Evolutionary conservation across 1,284 basidiomycete genomes (phyloP), one percentile per base, ranked within the genome.

Genomic region (Cryptococcus sp.): DNA sequence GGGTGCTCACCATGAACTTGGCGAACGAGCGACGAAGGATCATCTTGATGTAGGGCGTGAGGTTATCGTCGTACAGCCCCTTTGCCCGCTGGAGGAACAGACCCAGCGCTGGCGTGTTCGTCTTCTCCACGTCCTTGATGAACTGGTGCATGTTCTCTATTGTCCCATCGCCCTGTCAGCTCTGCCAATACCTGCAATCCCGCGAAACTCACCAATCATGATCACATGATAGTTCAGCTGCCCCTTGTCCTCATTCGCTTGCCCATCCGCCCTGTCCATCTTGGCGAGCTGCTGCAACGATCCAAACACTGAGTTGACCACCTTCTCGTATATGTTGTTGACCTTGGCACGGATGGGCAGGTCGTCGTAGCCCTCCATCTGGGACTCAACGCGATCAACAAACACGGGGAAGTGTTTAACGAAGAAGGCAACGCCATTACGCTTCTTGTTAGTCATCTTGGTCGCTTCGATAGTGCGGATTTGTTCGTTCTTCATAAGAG

Each of bases 81-180:
- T 91, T 86, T 0, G 92, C 94, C 53, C 84, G 83, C 63, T 84
- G 83, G 44, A 87, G 79, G 68, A 91, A 93, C 0, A 79, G 78
- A 8, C 79, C 78, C 4, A 94, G 83, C 1, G 88, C 86, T 1
- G 69, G 59, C 0, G 64, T 61, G 23, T 83, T 82, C 35, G 89
- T 80, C 61, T 83, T 84, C 0, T 84, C 82, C 28, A 88, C 84
- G 70, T 95, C 91, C 0, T 87, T 84, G 40, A 91, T 83, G 70
- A 97, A 94, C 71, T 90, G 86, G 65, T 93, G 88, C 91, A 95
- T 94, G 71, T 98, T 98, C 76, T 97, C 95, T 96, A 68, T 5
- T 8, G 33, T 20, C 43, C 8, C 18, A 36, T 48, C 38, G 38
- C 8, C 45, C 12, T 12, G 28, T 51, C 18, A 45, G 28, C 16